These are phyloP conservation scores for Edaphochlamys debaryana DNA, from an alignment of 139 green algal species.

Conservation along the genomic window DNA sequence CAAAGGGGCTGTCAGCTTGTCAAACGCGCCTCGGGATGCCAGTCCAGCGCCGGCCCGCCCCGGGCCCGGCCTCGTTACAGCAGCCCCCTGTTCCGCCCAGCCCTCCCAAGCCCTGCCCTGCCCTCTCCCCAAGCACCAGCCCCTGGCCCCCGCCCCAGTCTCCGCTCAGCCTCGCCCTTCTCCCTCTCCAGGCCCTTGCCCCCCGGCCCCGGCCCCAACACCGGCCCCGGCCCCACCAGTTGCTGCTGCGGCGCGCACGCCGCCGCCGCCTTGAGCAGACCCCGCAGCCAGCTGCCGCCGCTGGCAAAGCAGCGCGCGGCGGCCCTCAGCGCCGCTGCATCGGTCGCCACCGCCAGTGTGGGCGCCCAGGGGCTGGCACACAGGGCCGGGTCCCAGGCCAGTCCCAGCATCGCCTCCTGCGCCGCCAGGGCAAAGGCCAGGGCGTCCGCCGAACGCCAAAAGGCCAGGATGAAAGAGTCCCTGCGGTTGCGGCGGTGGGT, in stretches of 20 bases:
- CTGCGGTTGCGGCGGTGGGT: neutral
- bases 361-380: neutral
- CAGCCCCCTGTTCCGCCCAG: no score
- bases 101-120: no score
- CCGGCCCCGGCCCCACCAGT: no score
- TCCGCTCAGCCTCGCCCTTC: no score
- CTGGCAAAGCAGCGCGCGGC: neutral
- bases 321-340: neutral
- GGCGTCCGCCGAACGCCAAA: conserved; percentile 42
- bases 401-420: neutral
- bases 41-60: no score
- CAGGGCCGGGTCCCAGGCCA: neutral
- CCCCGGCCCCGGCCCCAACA: no score
- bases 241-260: neutral
- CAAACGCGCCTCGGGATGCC: no score
- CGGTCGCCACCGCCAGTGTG: neutral
- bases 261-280: neutral
- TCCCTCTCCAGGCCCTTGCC: no score
- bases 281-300: neutral
- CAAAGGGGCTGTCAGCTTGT: no score
- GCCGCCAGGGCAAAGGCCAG: conserved; percentile 24
- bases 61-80: no score
- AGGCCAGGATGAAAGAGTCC: conserved; percentile 57
- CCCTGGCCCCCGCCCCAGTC: no score
- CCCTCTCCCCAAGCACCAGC: no score